These are phyloP conservation scores for Fusarium denticulatum DNA, from an alignment of 2,329 filamentous ascomycete species.

Conservation along the genomic window DNA sequence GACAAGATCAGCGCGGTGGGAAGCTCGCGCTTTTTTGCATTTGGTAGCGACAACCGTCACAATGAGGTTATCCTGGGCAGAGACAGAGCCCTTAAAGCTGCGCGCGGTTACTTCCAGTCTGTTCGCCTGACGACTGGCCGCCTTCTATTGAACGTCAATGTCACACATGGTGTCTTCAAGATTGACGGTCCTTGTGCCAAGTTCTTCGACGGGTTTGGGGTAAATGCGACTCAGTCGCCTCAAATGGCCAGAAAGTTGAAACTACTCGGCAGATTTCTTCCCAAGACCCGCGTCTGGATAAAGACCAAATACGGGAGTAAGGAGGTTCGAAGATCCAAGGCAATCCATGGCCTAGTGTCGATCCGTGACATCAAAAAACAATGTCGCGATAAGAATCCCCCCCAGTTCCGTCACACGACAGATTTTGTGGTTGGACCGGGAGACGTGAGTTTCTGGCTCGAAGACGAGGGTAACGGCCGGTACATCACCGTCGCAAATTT, in stretches of 20 bases:
- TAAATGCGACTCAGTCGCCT: slow-evolving; percentile 20
- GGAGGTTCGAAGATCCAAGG: slow-evolving; percentile 43
- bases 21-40: slow-evolving; percentile 60
- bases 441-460: slow-evolving; percentile 47
- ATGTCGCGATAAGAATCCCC: slow-evolving; percentile 22
- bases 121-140: slow-evolving; percentile 63
- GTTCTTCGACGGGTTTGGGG: slow-evolving; percentile 45
- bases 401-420: slow-evolving; percentile 37
- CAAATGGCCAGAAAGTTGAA: slow-evolving; percentile 31
- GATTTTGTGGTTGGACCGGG: slow-evolving; percentile 46
- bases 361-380: slow-evolving; percentile 34
- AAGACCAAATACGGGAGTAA: slow-evolving; percentile 46
- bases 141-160: slow-evolving; percentile 65
- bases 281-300: slow-evolving; percentile 51
- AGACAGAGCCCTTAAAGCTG: slow-evolving; percentile 50
- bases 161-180: slow-evolving; percentile 64
- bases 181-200: slow-evolving; percentile 48
- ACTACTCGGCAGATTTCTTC: slow-evolving; percentile 50
- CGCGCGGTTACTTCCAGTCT: slow-evolving; percentile 67
- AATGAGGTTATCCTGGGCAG: slow-evolving; percentile 39
- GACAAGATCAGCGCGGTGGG: slow-evolving; percentile 55
- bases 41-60: slow-evolving; percentile 45
- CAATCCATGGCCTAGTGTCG: slow-evolving; percentile 45
- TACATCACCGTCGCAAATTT: slow-evolving; percentile 56
- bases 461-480: slow-evolving; percentile 36